phyloP scores from a whole-genome alignment of 225 moss, liverwort and hornwort genomes.

The Physcomitrium patens region DNA sequence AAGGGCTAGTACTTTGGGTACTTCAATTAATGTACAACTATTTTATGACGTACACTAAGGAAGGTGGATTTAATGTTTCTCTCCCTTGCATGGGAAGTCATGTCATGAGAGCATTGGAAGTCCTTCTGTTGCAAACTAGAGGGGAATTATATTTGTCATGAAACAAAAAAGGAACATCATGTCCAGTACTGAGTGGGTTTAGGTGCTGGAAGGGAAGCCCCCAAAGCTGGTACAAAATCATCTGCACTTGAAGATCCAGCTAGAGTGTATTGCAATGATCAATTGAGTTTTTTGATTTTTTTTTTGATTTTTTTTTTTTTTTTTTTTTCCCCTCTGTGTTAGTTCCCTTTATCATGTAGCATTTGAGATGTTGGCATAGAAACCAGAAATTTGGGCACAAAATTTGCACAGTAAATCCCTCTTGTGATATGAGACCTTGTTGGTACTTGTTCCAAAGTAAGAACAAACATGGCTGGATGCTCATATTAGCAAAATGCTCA shows the following conservation, averaged over 20 bases:
- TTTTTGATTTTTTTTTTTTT: too few species aligned
- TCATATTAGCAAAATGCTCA: too few species aligned
- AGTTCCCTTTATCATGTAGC: too few species aligned
- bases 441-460: too few species aligned
- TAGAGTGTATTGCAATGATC: not conserved
- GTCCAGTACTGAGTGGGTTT: not conserved
- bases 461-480: too few species aligned
- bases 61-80: constrained; percentile 4
- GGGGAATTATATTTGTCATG: not conserved
- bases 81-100: not conserved
- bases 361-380: too few species aligned
- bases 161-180: not conserved
- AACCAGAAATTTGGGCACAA: too few species aligned
- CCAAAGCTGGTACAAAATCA: not conserved
- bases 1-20: not conserved
- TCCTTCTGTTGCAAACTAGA: not conserved
- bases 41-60: not conserved
- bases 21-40: not conserved
- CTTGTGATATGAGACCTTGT: too few species aligned
- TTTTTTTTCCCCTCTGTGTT: too few species aligned
- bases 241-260: not conserved
- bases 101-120: not conserved
- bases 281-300: not conserved
- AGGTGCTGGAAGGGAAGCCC: not conserved
- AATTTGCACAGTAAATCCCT: too few species aligned